Base-by-base conservation (phyloP, 441 rosid genomes). In the Adansonia rubrostipa region DNA sequence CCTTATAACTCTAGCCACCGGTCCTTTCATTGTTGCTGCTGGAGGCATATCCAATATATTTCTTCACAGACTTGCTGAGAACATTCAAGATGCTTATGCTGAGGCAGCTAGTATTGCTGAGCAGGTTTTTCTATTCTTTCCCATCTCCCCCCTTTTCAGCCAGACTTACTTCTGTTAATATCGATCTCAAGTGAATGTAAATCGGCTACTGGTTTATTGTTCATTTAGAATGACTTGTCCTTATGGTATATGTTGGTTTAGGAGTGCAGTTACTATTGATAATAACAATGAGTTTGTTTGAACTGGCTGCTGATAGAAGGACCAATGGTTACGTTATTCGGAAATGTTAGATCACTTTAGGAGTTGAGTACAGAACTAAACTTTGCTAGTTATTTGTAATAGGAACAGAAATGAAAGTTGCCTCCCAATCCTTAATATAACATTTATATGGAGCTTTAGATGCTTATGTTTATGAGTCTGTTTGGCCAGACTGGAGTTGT, bases 41-140 rank as follows among this genome's bases (percentile, higher is more conserved):
- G 99, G 99, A 72, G 99, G 99, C 20, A 89, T 96, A 82, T 96
- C 99, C 54, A 96, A 96, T 86, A 92, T 96, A 81, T 96, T 94
- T 87, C 98, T 96, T 74, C 99, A 96, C 67, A 89, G 97, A 85
- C 98, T 94, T 84, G 98, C 99, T 20, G 99, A 96, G 91, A 96
- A 92, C 80, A 94, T 96, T 85, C 97, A 94, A 88, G 99, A 94
- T 89, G 97, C 99, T 68, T 94, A 94, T 86, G 98, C 99, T 63
- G 99, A 96, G 87, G 99, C 99, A 64, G 99, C 98, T 71, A 86
- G 99, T 82, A 89, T 92, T 75, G 99, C 99, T 77, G 99, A 94
- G 83, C 99, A 96, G 98, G 99, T 94, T 80, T 77, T 40, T 47
- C 76, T 50, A 63, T 36, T 5, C 53, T 54, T 5, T 48, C 42